Evolutionary conservation across 768 basidiomycete genomes (phyloP).

Genomic region (Calocybe cyanea): DNA sequence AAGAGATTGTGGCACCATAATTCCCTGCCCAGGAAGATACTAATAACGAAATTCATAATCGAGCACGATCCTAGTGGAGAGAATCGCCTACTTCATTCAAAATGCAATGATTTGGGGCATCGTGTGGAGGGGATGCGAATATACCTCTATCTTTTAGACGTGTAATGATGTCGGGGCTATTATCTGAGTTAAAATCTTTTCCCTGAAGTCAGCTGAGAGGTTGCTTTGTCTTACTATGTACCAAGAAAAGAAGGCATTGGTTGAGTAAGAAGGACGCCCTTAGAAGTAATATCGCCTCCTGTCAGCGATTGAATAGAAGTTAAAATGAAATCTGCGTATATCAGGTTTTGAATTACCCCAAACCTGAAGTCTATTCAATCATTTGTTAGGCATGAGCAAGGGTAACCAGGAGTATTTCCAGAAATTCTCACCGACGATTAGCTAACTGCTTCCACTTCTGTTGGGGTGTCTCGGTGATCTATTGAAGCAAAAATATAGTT

Average conservation of each 20-base stretch:
- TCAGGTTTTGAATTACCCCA: conserved; percentile 49
- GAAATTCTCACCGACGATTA: conserved; percentile 57
- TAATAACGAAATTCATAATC: conserved; percentile 21
- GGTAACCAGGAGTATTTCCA: conserved; percentile 7
- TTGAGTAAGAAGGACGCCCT: conserved; percentile 65
- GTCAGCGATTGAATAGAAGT: conserved; percentile 3
- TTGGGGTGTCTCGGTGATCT: conserved; percentile 80
- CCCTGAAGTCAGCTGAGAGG: neutral
- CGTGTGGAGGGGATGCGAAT: conserved; percentile 62
- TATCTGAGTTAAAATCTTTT: conserved; percentile 3
- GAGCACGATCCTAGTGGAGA: neutral
- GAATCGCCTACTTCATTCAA: conserved; percentile 66
- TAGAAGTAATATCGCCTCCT: conserved; percentile 75
- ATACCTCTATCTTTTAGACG: conserved; percentile 63
- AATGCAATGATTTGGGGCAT: conserved; percentile 82
- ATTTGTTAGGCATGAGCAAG: neutral
- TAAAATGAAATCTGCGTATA: conserved; percentile 1
- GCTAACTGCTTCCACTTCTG: conserved; percentile 77
- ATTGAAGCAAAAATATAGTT: neutral
- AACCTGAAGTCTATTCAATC: conserved; percentile 52
- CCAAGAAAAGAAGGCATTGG: conserved; percentile 68
- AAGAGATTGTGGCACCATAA: conserved; percentile 59
- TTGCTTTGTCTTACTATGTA: conserved; percentile 60
- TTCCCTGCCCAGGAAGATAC: conserved; percentile 90
- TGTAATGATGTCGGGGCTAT: conserved; percentile 75